These are phyloP conservation scores for Prosopis cineraria DNA, from an alignment of 306 rosid species.

Conservation along the genomic window DNA sequence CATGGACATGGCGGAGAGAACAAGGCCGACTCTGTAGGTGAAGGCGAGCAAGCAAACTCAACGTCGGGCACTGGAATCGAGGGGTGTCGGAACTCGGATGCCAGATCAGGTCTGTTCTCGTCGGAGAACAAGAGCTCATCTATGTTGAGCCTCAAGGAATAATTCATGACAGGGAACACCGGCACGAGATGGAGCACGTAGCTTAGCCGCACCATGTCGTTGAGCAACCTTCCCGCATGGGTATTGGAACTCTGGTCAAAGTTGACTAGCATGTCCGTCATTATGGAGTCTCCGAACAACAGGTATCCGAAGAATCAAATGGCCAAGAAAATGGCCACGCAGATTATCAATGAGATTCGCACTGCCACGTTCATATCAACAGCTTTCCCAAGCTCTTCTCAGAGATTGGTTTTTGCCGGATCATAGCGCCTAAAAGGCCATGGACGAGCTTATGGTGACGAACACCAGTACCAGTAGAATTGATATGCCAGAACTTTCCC, in stretches of 20 bases:
- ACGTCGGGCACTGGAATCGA: constrained; percentile 52
- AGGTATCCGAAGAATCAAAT: constrained; percentile 67
- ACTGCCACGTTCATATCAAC: constrained; percentile 47
- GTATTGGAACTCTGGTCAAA: constrained; percentile 51
- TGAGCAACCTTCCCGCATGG: constrained; percentile 38
- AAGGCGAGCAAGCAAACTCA: constrained; percentile 35
- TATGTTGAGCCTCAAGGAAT: constrained; percentile 53
- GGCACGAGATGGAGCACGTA: constrained; percentile 65
- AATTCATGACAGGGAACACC: constrained; percentile 58
- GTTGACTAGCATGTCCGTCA: constrained; percentile 58
- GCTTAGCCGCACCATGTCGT: constrained; percentile 51
- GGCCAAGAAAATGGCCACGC: constrained; percentile 48
- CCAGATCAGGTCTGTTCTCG: constrained; percentile 33
- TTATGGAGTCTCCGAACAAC: constrained; percentile 56
- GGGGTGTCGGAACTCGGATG: constrained; percentile 41
- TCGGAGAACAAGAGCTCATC: constrained; percentile 55
- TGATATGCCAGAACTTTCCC: constrained; percentile 65
- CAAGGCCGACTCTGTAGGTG: too few species aligned
- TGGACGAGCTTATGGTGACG: constrained; percentile 56
- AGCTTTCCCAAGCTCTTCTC: constrained; percentile 50
- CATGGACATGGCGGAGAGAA: too few species aligned
- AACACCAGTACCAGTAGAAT: constrained; percentile 55
- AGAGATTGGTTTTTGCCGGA: constrained; percentile 46
- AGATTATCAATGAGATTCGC: constrained; percentile 44
- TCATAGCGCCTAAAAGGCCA: constrained; percentile 55